A percentile compares a stretch with the other conserved stretches of the same genome.
phyloP scores from a whole-genome alignment of 2,329 filamentous ascomycete species.

The Arthroderma uncinatum region DNA sequence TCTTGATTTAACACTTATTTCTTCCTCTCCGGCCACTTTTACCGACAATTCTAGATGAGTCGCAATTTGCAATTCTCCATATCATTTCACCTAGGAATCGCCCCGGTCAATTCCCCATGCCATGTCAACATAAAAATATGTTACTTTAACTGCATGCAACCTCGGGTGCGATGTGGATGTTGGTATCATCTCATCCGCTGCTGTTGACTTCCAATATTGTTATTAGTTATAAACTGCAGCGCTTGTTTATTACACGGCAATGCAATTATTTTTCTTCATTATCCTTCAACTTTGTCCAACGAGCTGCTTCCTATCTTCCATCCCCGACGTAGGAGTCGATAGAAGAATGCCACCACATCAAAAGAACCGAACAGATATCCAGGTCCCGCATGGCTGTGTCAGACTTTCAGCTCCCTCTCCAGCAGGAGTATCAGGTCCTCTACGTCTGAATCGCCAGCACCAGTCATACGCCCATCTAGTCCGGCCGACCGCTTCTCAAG shows the following conservation, averaged over 20 bases:
- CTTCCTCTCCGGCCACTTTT: neutral
- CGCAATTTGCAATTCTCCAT: neutral
- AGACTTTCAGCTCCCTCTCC: constrained; percentile 9
- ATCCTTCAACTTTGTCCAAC: neutral
- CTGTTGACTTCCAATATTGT: neutral
- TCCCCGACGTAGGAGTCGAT: neutral
- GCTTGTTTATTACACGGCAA: neutral
- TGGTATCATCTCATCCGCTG: neutral
- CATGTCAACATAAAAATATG: neutral
- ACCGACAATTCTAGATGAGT: neutral
- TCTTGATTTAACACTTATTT: neutral
- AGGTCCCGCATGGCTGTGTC: too few relatives aligned
- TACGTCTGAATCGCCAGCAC: neutral
- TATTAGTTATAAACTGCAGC: neutral
- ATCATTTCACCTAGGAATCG: neutral
- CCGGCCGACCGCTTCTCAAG: constrained; percentile 15
- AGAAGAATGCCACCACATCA: neutral
- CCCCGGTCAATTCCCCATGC: neutral
- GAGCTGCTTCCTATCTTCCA: neutral
- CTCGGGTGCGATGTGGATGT: neutral
- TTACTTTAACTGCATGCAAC: neutral
- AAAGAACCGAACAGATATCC: neutral
- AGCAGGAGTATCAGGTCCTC: constrained; percentile 8
- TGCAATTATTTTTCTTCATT: neutral
- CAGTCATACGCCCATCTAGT: neutral